These are phyloP conservation scores for Pseudocercospora ulei DNA, from an alignment of 2,329 filamentous ascomycete species.

Conservation along the genomic window DNA sequence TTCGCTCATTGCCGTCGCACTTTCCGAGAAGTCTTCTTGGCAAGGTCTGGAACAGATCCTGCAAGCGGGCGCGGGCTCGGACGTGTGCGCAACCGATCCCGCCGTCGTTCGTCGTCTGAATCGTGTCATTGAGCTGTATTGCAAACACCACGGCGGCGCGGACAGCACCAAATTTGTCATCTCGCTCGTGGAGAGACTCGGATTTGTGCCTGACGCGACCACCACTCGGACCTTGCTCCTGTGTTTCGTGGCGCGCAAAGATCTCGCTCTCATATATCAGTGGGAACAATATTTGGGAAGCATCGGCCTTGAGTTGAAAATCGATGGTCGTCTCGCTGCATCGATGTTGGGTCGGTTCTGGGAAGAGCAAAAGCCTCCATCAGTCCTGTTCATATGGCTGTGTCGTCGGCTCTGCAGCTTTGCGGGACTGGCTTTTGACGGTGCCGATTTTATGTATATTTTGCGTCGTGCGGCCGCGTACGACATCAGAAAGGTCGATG, in stretches of 20 bases:
- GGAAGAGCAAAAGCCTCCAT: conserved; percentile 24
- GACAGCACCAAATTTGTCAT: conserved; percentile 28
- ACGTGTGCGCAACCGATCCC: not conserved
- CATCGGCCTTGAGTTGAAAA: conserved; percentile 16
- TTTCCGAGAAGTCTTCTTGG: conserved; percentile 15
- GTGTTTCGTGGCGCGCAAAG: conserved; percentile 20
- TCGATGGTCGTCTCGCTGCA: conserved; percentile 21
- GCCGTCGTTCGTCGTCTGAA: conserved; percentile 17
- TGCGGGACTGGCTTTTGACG: conserved; percentile 19
- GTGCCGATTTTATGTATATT: conserved; percentile 17
- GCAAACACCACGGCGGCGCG: conserved; percentile 17
- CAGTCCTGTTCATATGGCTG: conserved; percentile 26
- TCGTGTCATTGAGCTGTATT: conserved; percentile 19
- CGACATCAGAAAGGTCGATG: conserved; percentile 25
- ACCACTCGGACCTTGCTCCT: conserved; percentile 26
- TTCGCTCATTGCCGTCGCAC: conserved; percentile 13
- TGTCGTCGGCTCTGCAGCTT: conserved; percentile 21
- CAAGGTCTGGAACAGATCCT: conserved; percentile 5
- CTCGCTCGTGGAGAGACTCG: conserved; percentile 20
- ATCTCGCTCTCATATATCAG: conserved; percentile 19
- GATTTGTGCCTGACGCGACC: conserved; percentile 22
- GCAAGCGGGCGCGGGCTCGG: not conserved
- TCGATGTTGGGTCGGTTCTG: conserved; percentile 26
- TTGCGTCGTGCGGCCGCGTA: conserved; percentile 25
- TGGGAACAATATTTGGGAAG: conserved; percentile 24